These are phyloP conservation scores for Botrytis byssoidea DNA, from an alignment of 2,329 filamentous ascomycete species.

Conservation along the genomic window DNA sequence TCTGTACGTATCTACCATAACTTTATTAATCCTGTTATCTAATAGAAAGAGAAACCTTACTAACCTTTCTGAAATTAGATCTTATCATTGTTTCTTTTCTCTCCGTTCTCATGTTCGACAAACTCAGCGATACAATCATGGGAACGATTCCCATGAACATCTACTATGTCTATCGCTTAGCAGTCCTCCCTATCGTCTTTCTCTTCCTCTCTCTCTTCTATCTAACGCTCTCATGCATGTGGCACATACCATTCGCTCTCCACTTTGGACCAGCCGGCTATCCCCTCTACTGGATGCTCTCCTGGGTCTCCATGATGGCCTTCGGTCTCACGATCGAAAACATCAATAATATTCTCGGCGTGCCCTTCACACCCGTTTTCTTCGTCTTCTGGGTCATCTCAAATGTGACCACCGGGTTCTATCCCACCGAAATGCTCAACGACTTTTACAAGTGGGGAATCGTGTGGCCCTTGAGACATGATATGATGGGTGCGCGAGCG, in stretches of 20 bases:
- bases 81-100: conserved; percentile 29
- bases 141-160: conserved; percentile 23
- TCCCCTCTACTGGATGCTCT: conserved; percentile 29
- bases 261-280: conserved; percentile 27
- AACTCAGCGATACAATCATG: conserved; percentile 27
- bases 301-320: conserved; percentile 28
- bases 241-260: conserved; percentile 26
- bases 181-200: conserved; percentile 23
- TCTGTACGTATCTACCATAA: conserved; percentile 21
- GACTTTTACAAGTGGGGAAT: conserved; percentile 28
- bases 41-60: not conserved
- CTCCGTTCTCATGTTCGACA: conserved; percentile 28
- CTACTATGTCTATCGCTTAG: conserved; percentile 27
- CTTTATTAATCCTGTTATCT: too few species aligned
- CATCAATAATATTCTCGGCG: conserved; percentile 26
- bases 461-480: conserved; percentile 26
- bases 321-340: conserved; percentile 30
- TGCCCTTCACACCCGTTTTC: conserved; percentile 28
- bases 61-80: conserved; percentile 4
- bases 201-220: conserved; percentile 28
- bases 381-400: conserved; percentile 31
- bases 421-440: conserved; percentile 25
- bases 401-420: conserved; percentile 29
- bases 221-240: conserved; percentile 25
- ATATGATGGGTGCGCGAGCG: conserved; percentile 25